phyloP scores from a whole-genome alignment of 306 rosid species.

The Pterocarpus macrocarpus region DNA sequence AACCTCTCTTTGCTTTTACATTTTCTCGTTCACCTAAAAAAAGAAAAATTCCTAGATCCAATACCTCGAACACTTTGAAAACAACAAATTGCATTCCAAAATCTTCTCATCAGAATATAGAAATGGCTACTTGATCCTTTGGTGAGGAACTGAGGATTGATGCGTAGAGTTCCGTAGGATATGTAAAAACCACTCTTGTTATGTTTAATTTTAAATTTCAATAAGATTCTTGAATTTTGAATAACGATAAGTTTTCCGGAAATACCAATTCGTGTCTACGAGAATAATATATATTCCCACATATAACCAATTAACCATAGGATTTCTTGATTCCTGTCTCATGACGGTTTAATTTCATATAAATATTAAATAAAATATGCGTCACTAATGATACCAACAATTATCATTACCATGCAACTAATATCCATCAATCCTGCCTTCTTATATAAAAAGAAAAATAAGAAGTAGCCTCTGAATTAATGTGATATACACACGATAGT shows the following conservation, averaged over 20 bases:
- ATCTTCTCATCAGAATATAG: not conserved
- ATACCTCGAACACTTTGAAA: not conserved
- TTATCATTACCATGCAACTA: not conserved
- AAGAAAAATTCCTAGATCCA: constrained; percentile 11
- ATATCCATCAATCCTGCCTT: not conserved
- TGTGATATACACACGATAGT: not conserved
- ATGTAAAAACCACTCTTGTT: not conserved
- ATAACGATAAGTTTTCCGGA: not conserved
- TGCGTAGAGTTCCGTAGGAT: not conserved
- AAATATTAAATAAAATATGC: not conserved
- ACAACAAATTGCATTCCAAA: not conserved
- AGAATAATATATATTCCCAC: not conserved
- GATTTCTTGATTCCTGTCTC: not conserved
- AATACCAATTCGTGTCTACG: not conserved
- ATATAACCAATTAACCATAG: not conserved
- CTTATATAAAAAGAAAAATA: not conserved
- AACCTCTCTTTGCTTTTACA: constrained; percentile 4
- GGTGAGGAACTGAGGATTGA: not conserved
- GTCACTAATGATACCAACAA: not conserved
- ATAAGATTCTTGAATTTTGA: not conserved
- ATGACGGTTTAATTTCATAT: not conserved
- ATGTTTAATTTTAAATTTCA: not conserved
- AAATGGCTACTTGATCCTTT: not conserved
- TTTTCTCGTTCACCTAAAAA: constrained; percentile 1
- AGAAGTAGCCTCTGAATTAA: not conserved